Percentiles rank a stretch among this genome's conserved stretches.
Conservation (phyloP, 208 protist species). For the Leishmania guyanensis region DNA sequence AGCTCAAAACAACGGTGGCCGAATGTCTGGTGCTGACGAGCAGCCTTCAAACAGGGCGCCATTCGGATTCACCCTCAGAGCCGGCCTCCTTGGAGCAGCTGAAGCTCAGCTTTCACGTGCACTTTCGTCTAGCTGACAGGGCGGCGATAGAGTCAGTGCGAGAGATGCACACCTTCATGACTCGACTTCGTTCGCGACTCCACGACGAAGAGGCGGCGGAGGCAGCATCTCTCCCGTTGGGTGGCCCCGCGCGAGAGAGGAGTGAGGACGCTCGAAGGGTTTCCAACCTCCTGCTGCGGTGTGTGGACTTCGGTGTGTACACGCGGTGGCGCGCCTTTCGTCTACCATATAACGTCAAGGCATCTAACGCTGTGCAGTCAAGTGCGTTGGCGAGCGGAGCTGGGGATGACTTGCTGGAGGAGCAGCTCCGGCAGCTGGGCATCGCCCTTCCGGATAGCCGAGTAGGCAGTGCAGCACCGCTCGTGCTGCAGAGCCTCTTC, state of each 20-base stretch:
- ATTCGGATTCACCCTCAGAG: not conserved
- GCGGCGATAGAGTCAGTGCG: conserved; percentile 47
- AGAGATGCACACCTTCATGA: conserved; percentile 69
- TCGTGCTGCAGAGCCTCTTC: conserved; percentile 27
- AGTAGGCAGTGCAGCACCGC: conserved; percentile 23
- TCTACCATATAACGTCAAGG: conserved; percentile 87
- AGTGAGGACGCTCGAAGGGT: conserved; percentile 1
- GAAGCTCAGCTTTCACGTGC: conserved; percentile 86
- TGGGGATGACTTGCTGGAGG: conserved; percentile 52
- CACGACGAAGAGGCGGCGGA: conserved; percentile 19
- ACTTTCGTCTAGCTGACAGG: conserved; percentile 61
- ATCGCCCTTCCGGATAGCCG: conserved; percentile 33
- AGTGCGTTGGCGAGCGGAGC: conserved; percentile 38
- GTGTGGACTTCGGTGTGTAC: conserved; percentile 89
- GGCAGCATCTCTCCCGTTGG: not conserved
- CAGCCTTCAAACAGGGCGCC: conserved; percentile 36
- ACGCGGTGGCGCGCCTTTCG: conserved; percentile 85
- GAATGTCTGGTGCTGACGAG: conserved; percentile 77
- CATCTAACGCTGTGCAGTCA: conserved; percentile 18
- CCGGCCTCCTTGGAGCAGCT: conserved; percentile 22
- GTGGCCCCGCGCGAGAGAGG: not conserved
- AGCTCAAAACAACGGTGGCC: conserved; percentile 33
- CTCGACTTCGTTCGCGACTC: conserved; percentile 34
- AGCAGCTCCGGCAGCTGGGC: conserved; percentile 37
- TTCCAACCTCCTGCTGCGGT: conserved; percentile 32